Percentiles rank a stretch among this genome's conserved stretches.
phyloP scores from a whole-genome alignment of 768 basidiomycete species.

The Solioccasus polychromus region DNA sequence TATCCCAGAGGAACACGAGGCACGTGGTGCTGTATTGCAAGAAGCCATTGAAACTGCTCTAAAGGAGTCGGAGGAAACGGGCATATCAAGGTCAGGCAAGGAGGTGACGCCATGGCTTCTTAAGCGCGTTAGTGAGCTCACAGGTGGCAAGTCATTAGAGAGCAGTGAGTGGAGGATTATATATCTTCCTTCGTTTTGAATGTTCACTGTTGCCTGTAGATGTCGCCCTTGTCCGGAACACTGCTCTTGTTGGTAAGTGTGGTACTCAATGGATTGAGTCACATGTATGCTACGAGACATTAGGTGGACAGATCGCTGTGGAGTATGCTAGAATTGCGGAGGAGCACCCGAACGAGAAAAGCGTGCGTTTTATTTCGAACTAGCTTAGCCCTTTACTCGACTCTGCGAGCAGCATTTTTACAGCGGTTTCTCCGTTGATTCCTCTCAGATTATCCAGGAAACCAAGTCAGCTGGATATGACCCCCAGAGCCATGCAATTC shows the following conservation, averaged over 20 bases:
- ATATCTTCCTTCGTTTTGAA: background rate
- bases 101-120: constrained; percentile 96
- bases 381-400: background rate
- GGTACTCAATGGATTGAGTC: background rate
- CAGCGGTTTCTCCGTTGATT: background rate
- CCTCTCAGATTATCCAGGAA: background rate
- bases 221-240: constrained; percentile 86
- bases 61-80: constrained; percentile 75
- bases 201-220: constrained; percentile 43
- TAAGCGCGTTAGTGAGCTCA: constrained; percentile 76
- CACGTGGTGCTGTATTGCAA: constrained; percentile 67
- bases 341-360: constrained; percentile 15
- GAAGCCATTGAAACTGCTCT: constrained; percentile 81
- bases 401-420: constrained; percentile 11
- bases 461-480: background rate
- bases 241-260: constrained; percentile 73
- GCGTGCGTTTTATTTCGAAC: constrained; percentile 12
- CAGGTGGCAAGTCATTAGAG: constrained; percentile 66
- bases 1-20: constrained; percentile 76
- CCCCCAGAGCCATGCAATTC: background rate
- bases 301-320: constrained; percentile 77
- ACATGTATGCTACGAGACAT: background rate
- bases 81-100: constrained; percentile 78
- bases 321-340: constrained; percentile 58
- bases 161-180: constrained; percentile 49